These are phyloP conservation scores for Tetrahymena elliotti DNA, from an alignment of 73 alveolate species.

Conservation along the genomic window DNA sequence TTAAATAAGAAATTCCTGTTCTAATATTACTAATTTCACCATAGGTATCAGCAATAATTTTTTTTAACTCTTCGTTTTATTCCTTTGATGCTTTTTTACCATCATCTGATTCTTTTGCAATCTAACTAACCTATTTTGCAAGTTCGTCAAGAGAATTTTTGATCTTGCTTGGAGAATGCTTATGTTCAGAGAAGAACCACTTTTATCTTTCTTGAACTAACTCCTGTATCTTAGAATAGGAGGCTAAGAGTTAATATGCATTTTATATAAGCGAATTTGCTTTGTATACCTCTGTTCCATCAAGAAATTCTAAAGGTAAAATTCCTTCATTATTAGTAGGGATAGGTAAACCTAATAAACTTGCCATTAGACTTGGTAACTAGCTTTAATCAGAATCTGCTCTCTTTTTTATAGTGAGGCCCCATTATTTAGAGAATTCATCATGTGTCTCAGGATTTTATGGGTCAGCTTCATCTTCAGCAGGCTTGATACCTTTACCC, in stretches of 20 bases:
- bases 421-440: background rate
- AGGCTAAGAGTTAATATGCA: background rate
- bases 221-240: background rate
- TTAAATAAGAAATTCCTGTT: background rate
- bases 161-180: background rate
- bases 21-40: background rate
- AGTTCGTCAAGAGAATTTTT: background rate
- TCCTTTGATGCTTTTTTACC: background rate
- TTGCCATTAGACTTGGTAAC: background rate
- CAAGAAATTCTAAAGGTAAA: background rate
- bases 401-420: background rate
- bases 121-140: background rate
- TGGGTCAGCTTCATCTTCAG: background rate
- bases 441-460: background rate
- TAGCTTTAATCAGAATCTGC: background rate
- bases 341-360: background rate
- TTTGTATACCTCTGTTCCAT: background rate
- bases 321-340: background rate
- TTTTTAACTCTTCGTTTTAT: background rate
- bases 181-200: background rate
- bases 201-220: background rate
- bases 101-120: background rate
- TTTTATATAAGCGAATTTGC: background rate
- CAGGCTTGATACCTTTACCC: background rate
- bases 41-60: background rate